Conservation (phyloP, 441 rosid genomes). For the Geranium incanum region DNA sequence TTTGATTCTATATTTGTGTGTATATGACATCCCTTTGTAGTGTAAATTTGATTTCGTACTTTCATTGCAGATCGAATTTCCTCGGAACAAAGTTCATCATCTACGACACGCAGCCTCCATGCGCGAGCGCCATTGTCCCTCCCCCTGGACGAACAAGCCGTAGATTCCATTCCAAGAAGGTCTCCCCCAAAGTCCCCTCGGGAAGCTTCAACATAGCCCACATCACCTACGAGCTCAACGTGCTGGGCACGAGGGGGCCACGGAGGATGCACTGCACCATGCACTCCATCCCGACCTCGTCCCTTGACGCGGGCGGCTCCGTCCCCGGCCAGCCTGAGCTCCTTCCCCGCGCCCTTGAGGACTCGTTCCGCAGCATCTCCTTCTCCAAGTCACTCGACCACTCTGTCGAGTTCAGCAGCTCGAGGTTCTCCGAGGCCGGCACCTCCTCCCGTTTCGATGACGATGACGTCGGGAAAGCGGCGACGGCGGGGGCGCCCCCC, state of each 20-base stretch:
- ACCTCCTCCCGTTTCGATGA: no score
- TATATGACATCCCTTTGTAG: no score
- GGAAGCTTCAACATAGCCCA: slow-evolving; percentile 24
- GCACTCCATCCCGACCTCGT: slow-evolving; percentile 23
- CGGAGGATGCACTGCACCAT: slow-evolving; percentile 24
- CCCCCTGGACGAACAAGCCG: slow-evolving; percentile 21
- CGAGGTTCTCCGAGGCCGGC: slow-evolving; percentile 19
- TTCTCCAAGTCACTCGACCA: not conserved
- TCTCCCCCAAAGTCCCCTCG: slow-evolving; percentile 23
- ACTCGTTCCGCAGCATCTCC: slow-evolving; percentile 19
- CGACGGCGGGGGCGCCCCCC: not conserved
- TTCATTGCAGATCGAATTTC: slow-evolving; percentile 21
- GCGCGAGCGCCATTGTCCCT: slow-evolving; percentile 15
- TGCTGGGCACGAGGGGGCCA: slow-evolving; percentile 22
- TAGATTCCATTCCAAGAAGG: slow-evolving; percentile 21
- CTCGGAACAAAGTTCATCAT: slow-evolving; percentile 24
- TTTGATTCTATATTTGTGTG: no score
- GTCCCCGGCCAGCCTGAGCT: slow-evolving; percentile 17
- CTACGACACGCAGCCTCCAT: slow-evolving; percentile 16
- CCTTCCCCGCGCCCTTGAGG: not conserved
- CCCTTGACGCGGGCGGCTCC: slow-evolving; percentile 17
- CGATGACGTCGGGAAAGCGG: no score
- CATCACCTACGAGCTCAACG: slow-evolving; percentile 22
- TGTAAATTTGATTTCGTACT: not conserved
- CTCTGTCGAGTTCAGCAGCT: slow-evolving; percentile 18